Conservation (phyloP, 2,329 filamentous ascomycete species). For the Sclerotinia minor region DNA sequence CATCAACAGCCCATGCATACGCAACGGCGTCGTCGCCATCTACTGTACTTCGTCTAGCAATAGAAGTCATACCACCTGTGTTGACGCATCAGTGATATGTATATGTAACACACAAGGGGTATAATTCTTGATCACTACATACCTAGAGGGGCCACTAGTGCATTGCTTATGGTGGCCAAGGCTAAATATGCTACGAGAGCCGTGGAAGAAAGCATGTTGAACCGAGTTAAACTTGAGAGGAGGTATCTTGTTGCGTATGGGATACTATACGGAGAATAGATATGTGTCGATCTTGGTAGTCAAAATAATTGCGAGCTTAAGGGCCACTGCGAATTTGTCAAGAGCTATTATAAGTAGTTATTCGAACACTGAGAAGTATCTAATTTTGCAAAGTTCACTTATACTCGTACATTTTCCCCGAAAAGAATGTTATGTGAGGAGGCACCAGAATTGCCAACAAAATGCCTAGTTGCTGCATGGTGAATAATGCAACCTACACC, state of each 20-base stretch:
- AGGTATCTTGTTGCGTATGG: background rate
- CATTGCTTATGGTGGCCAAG: background rate
- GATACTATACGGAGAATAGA: background rate
- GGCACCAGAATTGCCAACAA: background rate
- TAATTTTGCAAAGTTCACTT: background rate
- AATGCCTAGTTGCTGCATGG: background rate
- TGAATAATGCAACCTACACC: background rate
- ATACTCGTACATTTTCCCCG: background rate
- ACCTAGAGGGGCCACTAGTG: background rate
- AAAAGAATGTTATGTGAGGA: background rate
- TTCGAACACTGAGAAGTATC: background rate
- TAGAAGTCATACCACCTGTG: background rate
- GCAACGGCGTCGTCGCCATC: conserved; percentile 2
- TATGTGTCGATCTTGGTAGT: background rate
- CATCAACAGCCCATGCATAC: too few relatives aligned
- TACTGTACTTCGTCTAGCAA: background rate
- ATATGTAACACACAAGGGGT: too few relatives aligned
- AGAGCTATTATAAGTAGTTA: background rate
- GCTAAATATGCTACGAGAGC: background rate
- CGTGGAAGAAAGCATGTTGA: background rate
- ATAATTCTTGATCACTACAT: background rate
- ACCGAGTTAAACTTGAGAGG: background rate
- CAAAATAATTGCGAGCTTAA: background rate
- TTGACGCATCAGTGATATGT: too few relatives aligned
- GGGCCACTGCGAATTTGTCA: background rate